Evolutionary conservation across 2,329 filamentous ascomycete species (phyloP), one percentile per base, ranked within the genome.

Genomic region (Lasiodiplodia sp.): DNA sequence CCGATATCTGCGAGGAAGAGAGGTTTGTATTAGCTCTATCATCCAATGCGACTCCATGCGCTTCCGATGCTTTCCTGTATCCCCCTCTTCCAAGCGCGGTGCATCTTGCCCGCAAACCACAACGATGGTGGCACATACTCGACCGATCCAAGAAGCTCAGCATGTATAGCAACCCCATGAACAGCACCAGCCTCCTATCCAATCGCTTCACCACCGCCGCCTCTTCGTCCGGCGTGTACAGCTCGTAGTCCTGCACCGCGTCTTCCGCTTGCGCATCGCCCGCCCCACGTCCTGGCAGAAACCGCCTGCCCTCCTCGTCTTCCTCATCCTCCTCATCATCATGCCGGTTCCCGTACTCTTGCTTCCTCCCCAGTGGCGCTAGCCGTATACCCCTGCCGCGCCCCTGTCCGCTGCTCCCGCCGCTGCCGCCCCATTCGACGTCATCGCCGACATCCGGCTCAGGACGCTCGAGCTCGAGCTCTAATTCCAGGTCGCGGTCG

Each of bases 131-230:
- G 21, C 11, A 63, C 78, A 73, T 83, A 94, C 92, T 97, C 21
- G 92, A 94, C 72, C 94, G 87, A 79, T 97, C 94, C 72, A 97
- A 81, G 77, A 97, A 97, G 71, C 90, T 91, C 70, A 97, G 83
- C 84, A 96, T 87, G 77, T 96, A 97, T 14, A 97, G 84, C 69
- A 95, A 78, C 12, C 92, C 91, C 71, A 97, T 86, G 76, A 97
- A 96, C 0, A 92, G 78, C 6, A 97, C 92, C 66, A 97, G 85
- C 71, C 86, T 88, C 68, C 88, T 85, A 78, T 97, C 94, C 72
- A 97, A 88, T 80, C 92, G 94, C 75, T 84, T 85, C 68, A 94
- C 84, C 10, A 96, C 90, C 4, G 84, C 83, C 25, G 78, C 81
- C 76, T 96, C 94, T 78, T 97, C 94, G 66, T 94, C 90, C 2